Evolutionary conservation across 805 yeast species (phyloP), one percentile per base, ranked within the genome.

Genomic region (Wickerhamiella occidentalis): DNA sequence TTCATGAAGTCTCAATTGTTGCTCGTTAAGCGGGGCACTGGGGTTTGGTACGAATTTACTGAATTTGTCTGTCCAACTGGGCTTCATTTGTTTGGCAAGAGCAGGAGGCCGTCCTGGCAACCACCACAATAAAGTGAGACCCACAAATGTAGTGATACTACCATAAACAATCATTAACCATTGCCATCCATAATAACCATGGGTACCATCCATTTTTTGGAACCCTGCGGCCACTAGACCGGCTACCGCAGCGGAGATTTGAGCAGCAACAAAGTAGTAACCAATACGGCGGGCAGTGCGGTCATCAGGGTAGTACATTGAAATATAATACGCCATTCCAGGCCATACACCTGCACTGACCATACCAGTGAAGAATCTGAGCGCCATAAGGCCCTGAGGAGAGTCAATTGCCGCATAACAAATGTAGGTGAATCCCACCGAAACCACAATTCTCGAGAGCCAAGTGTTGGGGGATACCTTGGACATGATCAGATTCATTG

Each of bases 301-400:
- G 43, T 82, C 79, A 47, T 79, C 75, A 1, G 95, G 95, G 60
- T 85, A 85, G 90, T 94, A 85, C 57, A 85, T 67, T 0, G 88
- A 77, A 40, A 85, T 71, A 59, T 85, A 85, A 65, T 85, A 85
- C 19, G 86, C 77, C 81, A 85, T 71, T 8, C 94, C 94, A 1
- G 94, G 94, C 94, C 94, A 85, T 3, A 85, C 78, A 38, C 94
- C 94, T 9, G 94, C 92, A 47, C 85, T 85, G 51, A 80, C 82
- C 50, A 81, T 56, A 44, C 94, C 94, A 25, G 82, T 74, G 51
- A 85, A 71, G 51, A 85, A 77, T 55, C 94, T 71, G 40, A 79
- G 64, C 1, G 87, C 94, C 51, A 79, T 77, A 26, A 85, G 67
- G 4, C 90, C 90, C 7, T 72, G 59, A 3, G 74, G 66, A 48